Evolutionary conservation across 202 grass and related monocot genomes (phyloP).

Genomic region (Saccharum hybrid): DNA sequence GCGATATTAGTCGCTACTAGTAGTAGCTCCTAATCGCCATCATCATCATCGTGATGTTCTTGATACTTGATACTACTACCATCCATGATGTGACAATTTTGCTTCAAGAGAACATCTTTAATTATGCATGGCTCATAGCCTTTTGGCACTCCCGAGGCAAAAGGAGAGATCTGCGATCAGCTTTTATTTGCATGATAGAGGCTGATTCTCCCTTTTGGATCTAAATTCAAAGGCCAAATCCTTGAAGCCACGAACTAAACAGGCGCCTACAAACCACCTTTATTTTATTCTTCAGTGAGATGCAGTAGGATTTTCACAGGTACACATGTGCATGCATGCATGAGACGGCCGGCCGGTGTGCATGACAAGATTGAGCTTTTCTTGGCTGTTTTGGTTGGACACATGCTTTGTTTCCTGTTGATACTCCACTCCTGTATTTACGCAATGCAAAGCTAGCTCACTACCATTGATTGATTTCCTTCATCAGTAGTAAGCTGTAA

Average conservation of each 20-base stretch:
- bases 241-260: conserved; percentile 37
- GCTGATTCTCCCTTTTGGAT: conserved; percentile 1
- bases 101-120: background rate
- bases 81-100: conserved; percentile 22
- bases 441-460: background rate
- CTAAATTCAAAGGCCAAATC: conserved; percentile 51
- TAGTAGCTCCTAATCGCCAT: background rate
- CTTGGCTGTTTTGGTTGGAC: conserved; percentile 38
- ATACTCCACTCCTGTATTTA: background rate
- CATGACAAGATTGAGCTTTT: conserved; percentile 45
- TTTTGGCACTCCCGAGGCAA: conserved; percentile 53
- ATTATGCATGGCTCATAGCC: conserved; percentile 32
- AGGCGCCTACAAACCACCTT: conserved; percentile 15
- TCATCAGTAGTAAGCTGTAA: background rate
- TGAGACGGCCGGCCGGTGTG: background rate
- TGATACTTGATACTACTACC: background rate
- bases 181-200: conserved; percentile 41
- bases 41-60: conserved; percentile 11
- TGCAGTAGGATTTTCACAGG: background rate
- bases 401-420: background rate
- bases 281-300: conserved; percentile 42
- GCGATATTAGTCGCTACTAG: background rate
- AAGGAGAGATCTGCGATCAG: conserved; percentile 10
- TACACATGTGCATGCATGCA: background rate
- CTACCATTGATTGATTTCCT: background rate